Evolutionary conservation across 768 basidiomycete genomes (phyloP), one percentile per base, ranked within the genome.

Genomic region (Pisolithus tinctorius): DNA sequence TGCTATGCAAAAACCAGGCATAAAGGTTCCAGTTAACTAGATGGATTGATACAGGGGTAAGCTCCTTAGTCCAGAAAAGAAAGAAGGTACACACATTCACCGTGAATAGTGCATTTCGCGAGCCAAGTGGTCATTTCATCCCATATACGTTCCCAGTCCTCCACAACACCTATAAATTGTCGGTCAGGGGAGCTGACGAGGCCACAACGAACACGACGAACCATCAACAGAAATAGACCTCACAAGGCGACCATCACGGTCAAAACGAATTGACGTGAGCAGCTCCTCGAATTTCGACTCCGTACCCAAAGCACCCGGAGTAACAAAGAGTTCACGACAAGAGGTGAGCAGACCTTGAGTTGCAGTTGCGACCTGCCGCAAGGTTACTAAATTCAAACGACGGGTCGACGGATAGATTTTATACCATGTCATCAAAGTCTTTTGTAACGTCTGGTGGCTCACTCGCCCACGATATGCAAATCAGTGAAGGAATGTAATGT

Each of bases 351-450:
- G 59, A 11, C 76, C 75, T 2, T 71, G 59, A 0, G 77, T 66
- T 34, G 81, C 67, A 47, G 76, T 74, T n/a, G 69, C 66, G 20
- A 79, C 70, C 84, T 87, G 40, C 11, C 38, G 45, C n/a, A 34
- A 44, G 13, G 44, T 63, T 38, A 62, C 46, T 17, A 26, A 20
- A 40, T 11, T 11, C 11, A 14, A 30, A n/a, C 4, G 1, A 29
- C 6, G 36, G 46, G 20, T 4, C 6, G 26, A 20, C 4, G 13
- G 23, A 16, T 5, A 1, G 8, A 25, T n/a, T 8, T 55, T 74
- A 0, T 46, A 86, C 86, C 85, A 86, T 84, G 37, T 75, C 72
- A 34, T 69, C 60, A 44, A 87, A 75, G 62, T 88, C 86, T 29
- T 71, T 60, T 11, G 69, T 58, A 9, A 66, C 63, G 4, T 68